Evolutionary conservation across 495 filamentous ascomycete species (phyloP), one percentile per base, ranked within the genome.

Genomic region (Poronia punctata): DNA sequence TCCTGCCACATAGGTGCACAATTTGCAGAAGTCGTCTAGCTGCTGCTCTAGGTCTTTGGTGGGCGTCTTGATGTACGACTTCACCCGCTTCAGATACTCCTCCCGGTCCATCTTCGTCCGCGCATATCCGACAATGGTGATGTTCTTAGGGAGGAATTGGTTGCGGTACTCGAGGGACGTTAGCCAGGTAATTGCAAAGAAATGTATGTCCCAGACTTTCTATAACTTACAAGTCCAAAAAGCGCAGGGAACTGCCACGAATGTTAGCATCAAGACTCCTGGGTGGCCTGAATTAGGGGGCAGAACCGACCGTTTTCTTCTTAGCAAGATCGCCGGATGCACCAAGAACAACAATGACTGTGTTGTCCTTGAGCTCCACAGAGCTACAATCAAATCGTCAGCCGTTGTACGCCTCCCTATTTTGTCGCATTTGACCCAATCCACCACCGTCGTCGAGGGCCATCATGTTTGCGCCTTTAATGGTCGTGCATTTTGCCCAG

Each of bases 61-160:
- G 16, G 93, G 93, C 11, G 88, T 88, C 79, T 99, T 97, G 70
- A 99, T 99, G 67, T 95, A 92, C 43, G 88, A 94, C 68, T 84
- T 88, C 68, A 97, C 87, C 40, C 93, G 79, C 65, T 79, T 84
- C 53, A 95, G 72, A 68, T 85, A 97, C 64, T 97, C 93, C 48
- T 86, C 83, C 57, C 86, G 86, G 70, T 97, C 89, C 93, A 99
- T 99, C 72, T 94, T 95, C 49, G 93, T 99, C 58, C 93, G 81
- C 48, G 93, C 93, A 85, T 99, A 99, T 72, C 93, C 93, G 56
- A 99, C 79, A 60, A 99, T 95, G 61, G 82, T 85, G 67, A 95
- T 89, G 63, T 92, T 87, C 70, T 94, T 95, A 48, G 92, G 92
- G 14, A 97, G 84, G 74, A 97, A 98, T 62, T 94, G 87, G 71